Percentiles rank a stretch among this genome's conserved stretches.
Evolutionary conservation across 2,329 filamentous ascomycete species (phyloP).

Genomic region (Pseudogymnoascus sp.): DNA sequence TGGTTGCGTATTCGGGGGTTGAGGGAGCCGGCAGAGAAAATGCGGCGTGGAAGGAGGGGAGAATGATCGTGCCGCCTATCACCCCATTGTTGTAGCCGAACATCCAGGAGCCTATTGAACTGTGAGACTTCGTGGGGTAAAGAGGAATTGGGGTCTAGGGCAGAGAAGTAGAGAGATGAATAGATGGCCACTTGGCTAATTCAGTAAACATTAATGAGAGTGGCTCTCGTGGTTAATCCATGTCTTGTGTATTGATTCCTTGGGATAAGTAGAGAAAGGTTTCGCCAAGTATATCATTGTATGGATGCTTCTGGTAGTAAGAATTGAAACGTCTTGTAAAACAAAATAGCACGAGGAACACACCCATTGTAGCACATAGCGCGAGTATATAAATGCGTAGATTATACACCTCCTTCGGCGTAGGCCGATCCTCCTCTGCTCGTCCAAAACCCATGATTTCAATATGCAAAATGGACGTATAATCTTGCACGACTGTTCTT

Average conservation of each 20-base stretch:
- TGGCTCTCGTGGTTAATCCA: neutral
- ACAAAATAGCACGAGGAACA: neutral
- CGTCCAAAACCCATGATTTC: slow-evolving; percentile 13
- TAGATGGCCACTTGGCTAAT: neutral
- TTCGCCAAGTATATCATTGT: neutral
- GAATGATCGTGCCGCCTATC: slow-evolving; percentile 12
- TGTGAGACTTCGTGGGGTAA: neutral
- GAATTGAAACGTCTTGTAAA: neutral
- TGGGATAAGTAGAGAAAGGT: neutral
- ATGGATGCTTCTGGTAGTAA: neutral
- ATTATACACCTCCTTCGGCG: slow-evolving; percentile 25
- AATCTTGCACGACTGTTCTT: neutral
- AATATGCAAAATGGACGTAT: neutral
- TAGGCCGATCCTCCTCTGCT: slow-evolving; percentile 26
- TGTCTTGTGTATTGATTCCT: neutral
- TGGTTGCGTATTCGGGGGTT: slow-evolving; percentile 21
- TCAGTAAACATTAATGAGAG: neutral
- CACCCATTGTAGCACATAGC: slow-evolving; percentile 14
- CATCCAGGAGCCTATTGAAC: slow-evolving; percentile 8
- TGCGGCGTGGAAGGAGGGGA: slow-evolving; percentile 15
- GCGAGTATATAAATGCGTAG: slow-evolving; percentile 23
- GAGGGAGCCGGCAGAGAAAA: slow-evolving; percentile 23
- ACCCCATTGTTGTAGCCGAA: slow-evolving; percentile 15
- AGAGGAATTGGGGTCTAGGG: neutral
- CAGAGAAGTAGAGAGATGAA: neutral